A percentile compares a stretch with the other conserved stretches of the same genome.
Evolutionary conservation across 208 protist species (phyloP).

Genomic region (Wallacemonas sp.): DNA sequence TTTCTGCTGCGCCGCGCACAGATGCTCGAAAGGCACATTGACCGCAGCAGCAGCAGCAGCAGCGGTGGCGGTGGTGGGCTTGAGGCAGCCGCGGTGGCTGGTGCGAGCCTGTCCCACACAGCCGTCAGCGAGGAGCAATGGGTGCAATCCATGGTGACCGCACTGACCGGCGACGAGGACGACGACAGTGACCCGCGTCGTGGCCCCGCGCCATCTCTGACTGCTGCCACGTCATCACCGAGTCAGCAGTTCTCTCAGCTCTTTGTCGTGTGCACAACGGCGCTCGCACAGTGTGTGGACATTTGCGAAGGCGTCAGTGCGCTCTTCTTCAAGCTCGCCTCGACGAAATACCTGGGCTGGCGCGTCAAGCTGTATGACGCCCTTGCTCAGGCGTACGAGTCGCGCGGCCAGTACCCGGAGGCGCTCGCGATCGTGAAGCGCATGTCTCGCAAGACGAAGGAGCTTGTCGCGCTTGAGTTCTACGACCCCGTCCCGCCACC

Average conservation of each 20-base stretch:
- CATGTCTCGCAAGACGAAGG: slow-evolving; percentile 42
- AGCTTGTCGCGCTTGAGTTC: slow-evolving; percentile 75
- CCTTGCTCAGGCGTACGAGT: slow-evolving; percentile 52
- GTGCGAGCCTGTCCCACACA: not conserved
- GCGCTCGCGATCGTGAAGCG: slow-evolving; percentile 49
- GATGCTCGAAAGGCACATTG: slow-evolving; percentile 6
- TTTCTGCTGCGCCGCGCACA: slow-evolving; percentile 36
- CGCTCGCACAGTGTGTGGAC: slow-evolving; percentile 19
- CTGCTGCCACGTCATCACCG: no score
- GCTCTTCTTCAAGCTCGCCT: slow-evolving; percentile 52
- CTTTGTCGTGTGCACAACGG: slow-evolving; percentile 3
- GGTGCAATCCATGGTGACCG: not conserved
- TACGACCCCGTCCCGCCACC: slow-evolving; percentile 70
- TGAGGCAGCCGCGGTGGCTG: slow-evolving; percentile 1
- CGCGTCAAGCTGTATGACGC: slow-evolving; percentile 71
- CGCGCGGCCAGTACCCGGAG: slow-evolving; percentile 33
- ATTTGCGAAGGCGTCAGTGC: slow-evolving; percentile 29
- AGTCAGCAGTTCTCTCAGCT: no score
- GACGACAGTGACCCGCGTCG: not conserved
- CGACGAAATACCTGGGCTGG: slow-evolving; percentile 72
- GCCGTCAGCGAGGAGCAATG: slow-evolving; percentile 1
- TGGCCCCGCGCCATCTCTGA: no score
- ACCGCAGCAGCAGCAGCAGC: not conserved
- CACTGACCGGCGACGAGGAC: not conserved
- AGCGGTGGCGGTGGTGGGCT: not conserved